Conservation (phyloP, 1,284 basidiomycete species). For the Rhizopogon parksii region DNA sequence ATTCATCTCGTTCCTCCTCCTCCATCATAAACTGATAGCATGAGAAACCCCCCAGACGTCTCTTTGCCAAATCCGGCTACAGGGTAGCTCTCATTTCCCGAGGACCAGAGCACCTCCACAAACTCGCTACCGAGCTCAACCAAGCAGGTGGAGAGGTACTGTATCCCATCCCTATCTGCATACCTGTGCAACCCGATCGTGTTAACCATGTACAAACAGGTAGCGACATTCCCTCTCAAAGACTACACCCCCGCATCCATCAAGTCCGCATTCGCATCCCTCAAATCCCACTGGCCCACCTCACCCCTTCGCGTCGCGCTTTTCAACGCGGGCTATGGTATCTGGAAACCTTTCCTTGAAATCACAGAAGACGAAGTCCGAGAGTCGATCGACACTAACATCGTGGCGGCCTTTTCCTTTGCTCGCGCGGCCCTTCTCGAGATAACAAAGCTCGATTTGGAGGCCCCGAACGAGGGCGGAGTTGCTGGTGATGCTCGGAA, state of each 20-base stretch:
- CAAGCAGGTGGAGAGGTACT: slow-evolving; percentile 50
- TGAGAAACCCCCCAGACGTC: slow-evolving; percentile 35
- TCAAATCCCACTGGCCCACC: slow-evolving; percentile 45
- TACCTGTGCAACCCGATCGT: neutral
- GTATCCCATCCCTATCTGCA: neutral
- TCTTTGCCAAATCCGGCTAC: slow-evolving; percentile 62
- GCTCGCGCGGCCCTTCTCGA: slow-evolving; percentile 53
- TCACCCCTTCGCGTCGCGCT: slow-evolving; percentile 57
- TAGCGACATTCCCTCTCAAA: slow-evolving; percentile 50
- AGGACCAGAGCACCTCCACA: slow-evolving; percentile 44
- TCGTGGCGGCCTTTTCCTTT: slow-evolving; percentile 64
- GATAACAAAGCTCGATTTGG: slow-evolving; percentile 55
- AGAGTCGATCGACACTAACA: slow-evolving; percentile 42
- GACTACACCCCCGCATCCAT: slow-evolving; percentile 52
- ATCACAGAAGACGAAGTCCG: slow-evolving; percentile 55
- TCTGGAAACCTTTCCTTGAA: slow-evolving; percentile 66
- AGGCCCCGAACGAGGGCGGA: slow-evolving; percentile 29
- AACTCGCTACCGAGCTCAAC: slow-evolving; percentile 51
- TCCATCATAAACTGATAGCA: neutral
- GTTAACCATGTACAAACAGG: slow-evolving; percentile 32
- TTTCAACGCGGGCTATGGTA: slow-evolving; percentile 54
- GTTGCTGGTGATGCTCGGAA: slow-evolving; percentile 35
- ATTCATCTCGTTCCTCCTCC: slow-evolving; percentile 16
- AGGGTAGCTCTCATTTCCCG: slow-evolving; percentile 64
- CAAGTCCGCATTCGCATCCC: slow-evolving; percentile 44